Percentiles rank a stretch among this genome's conserved stretches.
Evolutionary conservation across 2,329 filamentous ascomycete species (phyloP).

Genomic region (Fusarium sp.): DNA sequence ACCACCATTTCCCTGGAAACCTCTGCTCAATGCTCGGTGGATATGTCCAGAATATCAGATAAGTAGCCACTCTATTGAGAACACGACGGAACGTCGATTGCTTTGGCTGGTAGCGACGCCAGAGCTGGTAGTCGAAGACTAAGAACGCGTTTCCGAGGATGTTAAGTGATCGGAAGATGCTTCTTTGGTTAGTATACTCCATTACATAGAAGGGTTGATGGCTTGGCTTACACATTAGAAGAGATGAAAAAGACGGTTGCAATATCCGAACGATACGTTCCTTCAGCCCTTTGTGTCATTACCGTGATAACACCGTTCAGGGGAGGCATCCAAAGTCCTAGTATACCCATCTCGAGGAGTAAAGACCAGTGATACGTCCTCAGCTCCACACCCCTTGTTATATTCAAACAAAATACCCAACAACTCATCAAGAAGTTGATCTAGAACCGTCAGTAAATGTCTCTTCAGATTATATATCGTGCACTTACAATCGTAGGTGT

Average conservation of each 20-base stretch:
- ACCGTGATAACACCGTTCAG: conserved; percentile 43
- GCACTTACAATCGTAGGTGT: conserved; percentile 52
- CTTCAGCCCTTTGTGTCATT: conserved; percentile 7
- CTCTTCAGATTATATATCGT: fast-evolving
- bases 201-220: too few relatives aligned
- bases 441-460: conserved; percentile 37
- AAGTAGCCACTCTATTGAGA: conserved; percentile 46
- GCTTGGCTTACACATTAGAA: conserved; percentile 56
- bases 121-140: conserved; percentile 54
- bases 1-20: conserved; percentile 51
- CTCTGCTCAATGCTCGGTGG: conserved; percentile 55
- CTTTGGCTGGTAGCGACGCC: conserved; percentile 50
- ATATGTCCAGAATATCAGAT: conserved; percentile 57
- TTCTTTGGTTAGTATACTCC: conserved; percentile 30
- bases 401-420: conserved; percentile 50
- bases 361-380: conserved; percentile 56
- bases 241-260: conserved; percentile 52
- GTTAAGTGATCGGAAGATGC: conserved; percentile 55
- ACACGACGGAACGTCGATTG: conserved; percentile 42
- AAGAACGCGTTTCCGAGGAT: conserved; percentile 54
- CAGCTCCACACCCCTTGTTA: conserved; percentile 50
- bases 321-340: conserved; percentile 45
- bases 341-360: conserved; percentile 49
- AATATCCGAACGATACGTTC: conserved; percentile 35
- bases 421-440: conserved; percentile 54